Percentiles rank a stretch among this genome's conserved stretches.
Evolutionary conservation across 257 asterid species (phyloP).

Genomic region (Solanum raphanifolium): DNA sequence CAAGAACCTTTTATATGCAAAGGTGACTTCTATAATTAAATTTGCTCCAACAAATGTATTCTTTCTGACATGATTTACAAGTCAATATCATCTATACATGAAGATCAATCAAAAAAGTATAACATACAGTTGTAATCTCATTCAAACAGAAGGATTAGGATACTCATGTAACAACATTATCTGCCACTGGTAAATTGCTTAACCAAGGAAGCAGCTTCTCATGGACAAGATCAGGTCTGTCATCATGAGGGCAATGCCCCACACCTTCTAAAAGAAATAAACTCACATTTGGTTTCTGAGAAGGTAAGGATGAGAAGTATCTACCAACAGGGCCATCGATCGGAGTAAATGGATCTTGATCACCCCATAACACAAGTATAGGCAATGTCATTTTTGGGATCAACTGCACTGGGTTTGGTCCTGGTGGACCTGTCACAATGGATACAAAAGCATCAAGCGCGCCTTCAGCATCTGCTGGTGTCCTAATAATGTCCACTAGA

Average conservation of each 20-base stretch:
- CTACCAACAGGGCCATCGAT: constrained; percentile 92
- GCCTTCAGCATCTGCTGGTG: constrained; percentile 77
- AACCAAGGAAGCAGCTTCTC: constrained; percentile 85
- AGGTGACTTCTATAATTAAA: not conserved
- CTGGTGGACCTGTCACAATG: constrained; percentile 86
- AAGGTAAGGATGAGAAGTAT: constrained; percentile 58
- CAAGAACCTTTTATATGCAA: not conserved
- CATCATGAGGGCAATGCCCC: constrained; percentile 98
- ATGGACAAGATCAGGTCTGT: constrained; percentile 83
- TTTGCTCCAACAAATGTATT: not conserved
- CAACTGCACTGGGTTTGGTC: constrained; percentile 75
- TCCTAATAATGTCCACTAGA: constrained; percentile 78
- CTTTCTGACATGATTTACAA: not conserved
- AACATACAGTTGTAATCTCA: not conserved
- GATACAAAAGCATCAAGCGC: constrained; percentile 98
- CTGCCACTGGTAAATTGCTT: constrained; percentile 26
- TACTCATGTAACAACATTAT: not conserved
- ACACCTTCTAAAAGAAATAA: constrained; percentile 69
- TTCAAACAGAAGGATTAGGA: not conserved
- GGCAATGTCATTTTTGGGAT: constrained; percentile 55
- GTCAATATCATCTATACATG: not conserved
- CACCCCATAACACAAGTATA: constrained; percentile 77
- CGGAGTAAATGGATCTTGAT: constrained; percentile 79
- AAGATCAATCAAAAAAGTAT: not conserved
- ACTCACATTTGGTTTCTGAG: constrained; percentile 31